Conservation (phyloP, 148 eudicot genomes). For the Fagopyrum homotropicum region DNA sequence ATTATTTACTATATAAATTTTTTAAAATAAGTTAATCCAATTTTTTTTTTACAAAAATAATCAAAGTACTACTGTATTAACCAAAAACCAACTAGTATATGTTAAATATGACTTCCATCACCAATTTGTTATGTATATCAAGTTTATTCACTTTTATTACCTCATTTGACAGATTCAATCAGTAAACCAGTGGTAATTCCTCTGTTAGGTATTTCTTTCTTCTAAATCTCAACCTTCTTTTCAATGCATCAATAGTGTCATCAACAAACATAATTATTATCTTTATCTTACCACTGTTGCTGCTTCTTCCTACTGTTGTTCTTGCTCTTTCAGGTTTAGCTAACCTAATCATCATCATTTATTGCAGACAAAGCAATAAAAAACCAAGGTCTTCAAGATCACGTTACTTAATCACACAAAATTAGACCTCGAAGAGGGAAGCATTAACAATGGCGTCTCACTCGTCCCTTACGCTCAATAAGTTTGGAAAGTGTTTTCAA, state of each 20-base stretch:
- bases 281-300: neutral
- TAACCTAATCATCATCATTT: neutral
- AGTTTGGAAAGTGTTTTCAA: too few relatives aligned
- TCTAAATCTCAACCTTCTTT: neutral
- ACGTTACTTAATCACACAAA: neutral
- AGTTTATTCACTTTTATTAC: too few relatives aligned
- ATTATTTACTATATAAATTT: too few relatives aligned
- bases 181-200: neutral
- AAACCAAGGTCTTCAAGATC: neutral
- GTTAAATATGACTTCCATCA: too few relatives aligned
- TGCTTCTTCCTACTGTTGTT: neutral
- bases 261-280: too few relatives aligned
- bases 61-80: too few relatives aligned
- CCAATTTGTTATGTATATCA: too few relatives aligned
- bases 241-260: too few relatives aligned
- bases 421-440: conserved; percentile 1
- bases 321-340: neutral
- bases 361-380: neutral
- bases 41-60: too few relatives aligned
- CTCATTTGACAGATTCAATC: neutral
- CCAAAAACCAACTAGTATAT: too few relatives aligned
- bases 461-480: neutral
- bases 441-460: neutral
- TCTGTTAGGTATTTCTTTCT: neutral
- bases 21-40: too few relatives aligned